Evolutionary conservation across 257 asterid species (phyloP).

Genomic region (Perilla frutescens): DNA sequence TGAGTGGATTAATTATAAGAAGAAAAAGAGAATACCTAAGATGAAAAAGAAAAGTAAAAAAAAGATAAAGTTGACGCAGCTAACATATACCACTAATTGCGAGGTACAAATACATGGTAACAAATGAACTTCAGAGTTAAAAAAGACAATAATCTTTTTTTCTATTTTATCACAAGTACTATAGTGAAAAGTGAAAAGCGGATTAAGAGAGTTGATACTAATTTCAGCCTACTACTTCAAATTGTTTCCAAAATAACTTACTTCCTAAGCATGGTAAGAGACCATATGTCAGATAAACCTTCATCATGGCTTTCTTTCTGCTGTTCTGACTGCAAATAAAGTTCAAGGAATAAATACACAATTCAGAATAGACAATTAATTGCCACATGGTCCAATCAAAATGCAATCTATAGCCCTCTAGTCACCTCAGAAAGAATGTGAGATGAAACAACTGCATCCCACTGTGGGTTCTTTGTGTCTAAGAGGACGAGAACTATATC

Average conservation of each 20-base stretch:
- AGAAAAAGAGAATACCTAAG: not conserved
- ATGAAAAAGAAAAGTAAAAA: not conserved
- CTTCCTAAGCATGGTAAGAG: conserved; percentile 91
- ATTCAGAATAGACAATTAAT: conserved; percentile 26
- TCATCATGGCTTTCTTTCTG: conserved; percentile 54
- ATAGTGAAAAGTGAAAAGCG: not conserved
- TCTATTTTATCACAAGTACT: not conserved
- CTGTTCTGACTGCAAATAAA: conserved; percentile 58
- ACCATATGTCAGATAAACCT: conserved; percentile 66
- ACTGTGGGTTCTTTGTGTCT: conserved; percentile 92
- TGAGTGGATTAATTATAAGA: conserved; percentile 5
- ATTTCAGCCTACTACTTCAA: conserved; percentile 24
- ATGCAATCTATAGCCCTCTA: conserved; percentile 25
- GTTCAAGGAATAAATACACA: conserved; percentile 31
- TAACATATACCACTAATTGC: not conserved
- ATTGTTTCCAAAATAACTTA: conserved; percentile 32
- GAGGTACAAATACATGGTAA: conserved; percentile 13
- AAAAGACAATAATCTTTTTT: not conserved
- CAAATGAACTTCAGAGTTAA: conserved; percentile 8
- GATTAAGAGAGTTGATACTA: conserved; percentile 23
- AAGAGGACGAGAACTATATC: conserved; percentile 94
- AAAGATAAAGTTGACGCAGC: not conserved
- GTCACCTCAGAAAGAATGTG: conserved; percentile 93
- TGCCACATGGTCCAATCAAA: conserved; percentile 29
- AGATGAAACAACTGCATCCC: conserved; percentile 98